phyloP scores from a whole-genome alignment of 768 basidiomycete species.

The Suillus decipiens region DNA sequence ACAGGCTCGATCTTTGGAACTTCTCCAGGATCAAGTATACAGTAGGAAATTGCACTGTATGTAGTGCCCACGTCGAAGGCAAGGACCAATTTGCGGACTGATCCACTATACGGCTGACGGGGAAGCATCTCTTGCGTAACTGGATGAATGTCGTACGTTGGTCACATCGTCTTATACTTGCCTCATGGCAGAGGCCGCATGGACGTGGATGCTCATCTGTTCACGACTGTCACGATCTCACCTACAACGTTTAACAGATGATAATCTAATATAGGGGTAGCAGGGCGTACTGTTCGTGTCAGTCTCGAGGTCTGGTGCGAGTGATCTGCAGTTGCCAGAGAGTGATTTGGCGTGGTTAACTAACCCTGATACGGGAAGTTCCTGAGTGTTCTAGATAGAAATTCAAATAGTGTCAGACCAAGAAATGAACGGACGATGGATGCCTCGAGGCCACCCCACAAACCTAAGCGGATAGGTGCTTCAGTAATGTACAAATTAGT shows the following conservation, averaged over 20 bases:
- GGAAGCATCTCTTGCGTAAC: slow-evolving; percentile 29
- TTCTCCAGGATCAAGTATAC: slow-evolving; percentile 43
- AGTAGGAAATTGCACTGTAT: slow-evolving; percentile 41
- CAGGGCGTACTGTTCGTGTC: not conserved
- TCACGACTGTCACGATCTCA: slow-evolving; percentile 5
- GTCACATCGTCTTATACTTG: slow-evolving; percentile 2
- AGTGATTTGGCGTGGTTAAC: not conserved
- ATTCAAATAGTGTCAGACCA: no score
- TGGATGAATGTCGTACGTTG: not conserved
- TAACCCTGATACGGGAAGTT: not conserved
- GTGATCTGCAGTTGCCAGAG: slow-evolving; percentile 1
- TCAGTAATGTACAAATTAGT: not conserved
- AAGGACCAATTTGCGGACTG: slow-evolving; percentile 36
- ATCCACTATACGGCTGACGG: slow-evolving; percentile 41
- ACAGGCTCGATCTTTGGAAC: slow-evolving; percentile 38
- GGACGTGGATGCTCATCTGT: not conserved
- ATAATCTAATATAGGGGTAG: not conserved
- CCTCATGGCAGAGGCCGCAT: slow-evolving; percentile 5
- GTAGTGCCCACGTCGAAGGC: slow-evolving; percentile 45
- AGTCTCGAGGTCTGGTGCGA: not conserved
- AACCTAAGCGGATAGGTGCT: not conserved
- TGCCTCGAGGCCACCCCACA: slow-evolving; percentile 9
- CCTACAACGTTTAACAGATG: slow-evolving; percentile 4
- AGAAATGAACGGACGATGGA: not conserved
- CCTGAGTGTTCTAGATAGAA: slow-evolving; percentile 2